Percentiles rank a stretch among this genome's conserved stretches.
Evolutionary conservation across 1,284 basidiomycete species (phyloP).

Genomic region (Pyrrhoderma lamaoense): DNA sequence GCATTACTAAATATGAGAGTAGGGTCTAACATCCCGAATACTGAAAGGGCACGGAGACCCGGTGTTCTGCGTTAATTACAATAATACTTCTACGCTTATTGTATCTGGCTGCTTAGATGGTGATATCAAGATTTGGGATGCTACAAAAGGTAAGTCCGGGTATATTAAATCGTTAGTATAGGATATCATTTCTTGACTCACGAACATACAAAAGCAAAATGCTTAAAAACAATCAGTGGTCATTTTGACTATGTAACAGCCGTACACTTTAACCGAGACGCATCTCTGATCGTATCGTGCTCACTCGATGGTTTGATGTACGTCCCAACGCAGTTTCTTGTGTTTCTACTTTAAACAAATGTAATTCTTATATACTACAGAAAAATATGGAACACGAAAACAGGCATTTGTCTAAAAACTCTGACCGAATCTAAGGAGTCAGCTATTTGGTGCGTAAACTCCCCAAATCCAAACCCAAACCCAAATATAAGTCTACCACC

Average conservation of each 20-base stretch:
- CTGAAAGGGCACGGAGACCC: conserved; percentile 81
- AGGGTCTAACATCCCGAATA: conserved; percentile 63
- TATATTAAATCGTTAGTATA: no score
- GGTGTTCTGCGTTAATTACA: conserved; percentile 90
- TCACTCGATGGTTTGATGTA: conserved; percentile 92
- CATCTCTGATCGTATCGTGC: conserved; percentile 85
- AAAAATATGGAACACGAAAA: conserved; percentile 90
- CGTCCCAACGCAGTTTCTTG: conserved; percentile 29
- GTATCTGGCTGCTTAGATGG: conserved; percentile 93
- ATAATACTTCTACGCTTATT: conserved; percentile 78
- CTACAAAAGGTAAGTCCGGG: conserved; percentile 52
- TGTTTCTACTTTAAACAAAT: neutral
- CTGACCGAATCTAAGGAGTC: conserved; percentile 81
- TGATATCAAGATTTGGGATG: conserved; percentile 89
- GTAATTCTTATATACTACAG: conserved; percentile 34
- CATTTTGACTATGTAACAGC: conserved; percentile 94
- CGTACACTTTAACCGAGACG: conserved; percentile 91
- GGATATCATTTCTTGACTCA: no score
- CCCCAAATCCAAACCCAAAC: no score
- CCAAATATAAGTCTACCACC: no score
- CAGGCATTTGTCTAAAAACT: conserved; percentile 94
- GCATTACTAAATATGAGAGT: conserved; percentile 8
- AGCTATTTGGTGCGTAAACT: conserved; percentile 63
- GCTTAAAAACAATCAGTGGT: conserved; percentile 78
- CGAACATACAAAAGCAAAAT: no score